Evolutionary conservation across 1,284 basidiomycete species (phyloP), one percentile per base, ranked within the genome.

Genomic region (Xerocomus amazonicus): DNA sequence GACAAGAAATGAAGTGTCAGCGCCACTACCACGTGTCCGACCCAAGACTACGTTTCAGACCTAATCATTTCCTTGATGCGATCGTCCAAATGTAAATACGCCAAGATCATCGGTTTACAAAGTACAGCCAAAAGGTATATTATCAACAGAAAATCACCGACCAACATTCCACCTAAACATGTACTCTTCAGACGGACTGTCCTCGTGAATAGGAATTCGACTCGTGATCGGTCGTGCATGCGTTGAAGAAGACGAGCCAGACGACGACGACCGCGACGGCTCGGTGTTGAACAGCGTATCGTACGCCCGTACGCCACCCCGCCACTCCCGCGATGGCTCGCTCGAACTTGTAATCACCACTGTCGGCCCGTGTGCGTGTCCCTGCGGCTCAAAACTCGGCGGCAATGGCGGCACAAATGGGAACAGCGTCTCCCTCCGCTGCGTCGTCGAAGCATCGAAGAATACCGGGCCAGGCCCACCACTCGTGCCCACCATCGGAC

Each of bases 201-300:
- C 59, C 26, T 62, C 59, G 0, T 61, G 55, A 14, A 61, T 39
- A 0, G 60, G 59, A 39, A 62, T 40, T 19, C 62, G 59, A 17
- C 43, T 51, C 43, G 45, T 19, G 33, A 63, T 35, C 2, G 60
- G 49, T 6, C 47, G 35, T 2, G 50, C 16, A 40, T 32, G 37
- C 6, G 48, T 43, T 4, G 47, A 45, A 0, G 56, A 57, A 2
- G 56, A 49, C 12, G 41, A 45, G 31, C 16, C 34, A 3, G 53
- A 54, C 17, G 52, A 49, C 23, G 56, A 49, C 47, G 59, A 61
- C 7, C 47, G 58, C 39, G 44, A 16, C 19, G 19, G 19, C 16
- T 60, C 55, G 38, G 38, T 2, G 13, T 39, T 32, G 1, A 61
- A 42, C 45, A 51, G 1, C 33, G 19, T 40, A 26, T 61, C 60